A percentile compares a stretch with the other conserved stretches of the same genome.
phyloP scores from a whole-genome alignment of 352 stramenopile genomes.

The Globisporangium polare region DNA sequence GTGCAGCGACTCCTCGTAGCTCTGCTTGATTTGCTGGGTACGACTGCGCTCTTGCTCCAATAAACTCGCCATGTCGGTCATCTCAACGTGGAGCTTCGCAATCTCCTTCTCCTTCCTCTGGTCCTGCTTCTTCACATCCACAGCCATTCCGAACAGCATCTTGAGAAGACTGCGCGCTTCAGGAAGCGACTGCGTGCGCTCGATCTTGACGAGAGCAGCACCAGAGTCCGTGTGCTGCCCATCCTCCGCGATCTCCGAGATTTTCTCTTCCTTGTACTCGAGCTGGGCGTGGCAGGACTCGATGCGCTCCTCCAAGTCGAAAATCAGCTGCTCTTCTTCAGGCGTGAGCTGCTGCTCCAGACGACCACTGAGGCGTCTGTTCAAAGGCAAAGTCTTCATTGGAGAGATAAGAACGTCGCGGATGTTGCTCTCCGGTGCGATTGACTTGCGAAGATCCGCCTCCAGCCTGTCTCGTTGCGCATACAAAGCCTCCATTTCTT shows the following conservation, averaged over 20 bases:
- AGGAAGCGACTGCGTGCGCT: constrained; percentile 76
- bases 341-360: constrained; percentile 57
- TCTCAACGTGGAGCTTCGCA: constrained; percentile 68
- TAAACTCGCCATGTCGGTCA: constrained; percentile 49
- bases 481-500: constrained; percentile 82
- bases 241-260: constrained; percentile 75
- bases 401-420: constrained; percentile 79
- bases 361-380: constrained; percentile 37
- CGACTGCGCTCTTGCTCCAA: constrained; percentile 73
- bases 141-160: constrained; percentile 85
- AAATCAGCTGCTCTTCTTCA: constrained; percentile 77
- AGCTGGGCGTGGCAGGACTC: constrained; percentile 82
- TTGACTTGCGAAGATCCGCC: constrained; percentile 59
- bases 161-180: constrained; percentile 80
- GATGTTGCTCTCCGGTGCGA: constrained; percentile 60
- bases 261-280: constrained; percentile 89
- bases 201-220: constrained; percentile 69
- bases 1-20: constrained; percentile 80
- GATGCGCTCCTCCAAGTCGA: constrained; percentile 83
- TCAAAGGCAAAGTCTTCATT: constrained; percentile 42
- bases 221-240: constrained; percentile 35
- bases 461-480: constrained; percentile 68
- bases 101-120: constrained; percentile 76
- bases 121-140: constrained; percentile 86
- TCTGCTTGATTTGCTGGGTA: constrained; percentile 76